These are phyloP conservation scores for Penicillium freii DNA, from an alignment of 2,329 filamentous ascomycete genomes.

Conservation along the genomic window DNA sequence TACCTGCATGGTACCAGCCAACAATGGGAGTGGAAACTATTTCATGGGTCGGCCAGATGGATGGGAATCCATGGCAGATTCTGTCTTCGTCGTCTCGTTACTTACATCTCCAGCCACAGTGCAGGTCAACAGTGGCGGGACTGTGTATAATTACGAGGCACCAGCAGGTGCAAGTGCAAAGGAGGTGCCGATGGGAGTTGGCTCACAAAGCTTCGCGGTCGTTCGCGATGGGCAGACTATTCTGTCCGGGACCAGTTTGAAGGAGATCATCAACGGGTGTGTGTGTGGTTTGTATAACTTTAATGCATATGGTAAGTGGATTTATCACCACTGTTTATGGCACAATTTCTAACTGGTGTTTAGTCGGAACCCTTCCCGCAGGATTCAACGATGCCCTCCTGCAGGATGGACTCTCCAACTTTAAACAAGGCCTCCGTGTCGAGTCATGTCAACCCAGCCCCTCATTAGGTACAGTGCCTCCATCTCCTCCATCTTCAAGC, in stretches of 20 bases:
- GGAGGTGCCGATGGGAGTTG: slow-evolving; percentile 44
- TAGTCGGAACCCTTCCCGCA: slow-evolving; percentile 27
- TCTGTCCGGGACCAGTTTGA: slow-evolving; percentile 19
- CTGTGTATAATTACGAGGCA: slow-evolving; percentile 26
- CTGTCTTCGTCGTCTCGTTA: slow-evolving; percentile 53
- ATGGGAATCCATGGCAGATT: slow-evolving; percentile 51
- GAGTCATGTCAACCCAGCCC: slow-evolving; percentile 24
- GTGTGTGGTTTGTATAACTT: slow-evolving; percentile 39
- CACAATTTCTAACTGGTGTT: not conserved
- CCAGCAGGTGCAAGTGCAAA: slow-evolving; percentile 45
- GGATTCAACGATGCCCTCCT: slow-evolving; percentile 20
- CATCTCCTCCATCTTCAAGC: slow-evolving; percentile 1
- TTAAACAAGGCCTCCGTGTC: slow-evolving; percentile 22
- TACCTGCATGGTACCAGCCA: slow-evolving; percentile 48
- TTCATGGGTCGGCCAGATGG: slow-evolving; percentile 54
- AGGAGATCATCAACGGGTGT: slow-evolving; percentile 20
- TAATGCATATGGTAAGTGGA: slow-evolving; percentile 38
- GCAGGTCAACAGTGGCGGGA: slow-evolving; percentile 31
- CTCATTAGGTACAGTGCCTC: slow-evolving; percentile 23
- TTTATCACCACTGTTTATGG: not conserved
- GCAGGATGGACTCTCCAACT: slow-evolving; percentile 21
- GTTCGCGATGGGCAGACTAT: slow-evolving; percentile 38
- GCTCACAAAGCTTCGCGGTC: slow-evolving; percentile 48
- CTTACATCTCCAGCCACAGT: slow-evolving; percentile 48
- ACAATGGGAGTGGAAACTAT: slow-evolving; percentile 52